Percentiles rank a stretch among this genome's conserved stretches.
Conservation (phyloP, 208 protist species). For the Crithidia thermophila region DNA sequence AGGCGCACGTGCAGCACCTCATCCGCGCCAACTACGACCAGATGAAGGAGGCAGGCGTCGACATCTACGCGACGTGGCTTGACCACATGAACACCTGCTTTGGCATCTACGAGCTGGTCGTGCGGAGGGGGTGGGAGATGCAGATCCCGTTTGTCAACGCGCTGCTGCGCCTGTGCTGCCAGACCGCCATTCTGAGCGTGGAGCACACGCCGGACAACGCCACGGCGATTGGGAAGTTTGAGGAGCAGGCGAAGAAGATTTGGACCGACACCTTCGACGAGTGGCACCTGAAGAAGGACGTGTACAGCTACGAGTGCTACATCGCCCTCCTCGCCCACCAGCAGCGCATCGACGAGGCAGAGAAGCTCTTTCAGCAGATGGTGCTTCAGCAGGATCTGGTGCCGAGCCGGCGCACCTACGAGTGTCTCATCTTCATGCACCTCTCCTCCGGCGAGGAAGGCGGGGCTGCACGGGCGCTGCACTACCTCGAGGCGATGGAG, state of each 20-base stretch:
- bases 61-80: conserved; percentile 57
- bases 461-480: conserved; percentile 80
- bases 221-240: conserved; percentile 63
- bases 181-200: conserved; percentile 78
- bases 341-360: conserved; percentile 87
- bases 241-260: conserved; percentile 79
- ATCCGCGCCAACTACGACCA: conserved; percentile 74
- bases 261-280: conserved; percentile 86
- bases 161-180: conserved; percentile 82
- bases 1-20: conserved; percentile 78
- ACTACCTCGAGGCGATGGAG: conserved; percentile 92
- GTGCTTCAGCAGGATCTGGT: conserved; percentile 75
- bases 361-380: conserved; percentile 90
- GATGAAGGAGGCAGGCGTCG: conserved; percentile 58
- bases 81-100: conserved; percentile 82
- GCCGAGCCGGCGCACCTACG: conserved; percentile 83
- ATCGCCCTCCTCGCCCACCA: conserved; percentile 87
- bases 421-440: conserved; percentile 93
- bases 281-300: conserved; percentile 79
- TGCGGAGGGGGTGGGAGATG: conserved; percentile 79
- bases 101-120: conserved; percentile 84
- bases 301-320: conserved; percentile 91
- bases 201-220: conserved; percentile 68
- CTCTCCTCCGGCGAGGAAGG: conserved; percentile 91
- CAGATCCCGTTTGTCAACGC: conserved; percentile 81